Evolutionary conservation across 2,329 filamentous ascomycete genomes (phyloP), one percentile per base, ranked within the genome.

Genomic region (Verticillium tricorpus): DNA sequence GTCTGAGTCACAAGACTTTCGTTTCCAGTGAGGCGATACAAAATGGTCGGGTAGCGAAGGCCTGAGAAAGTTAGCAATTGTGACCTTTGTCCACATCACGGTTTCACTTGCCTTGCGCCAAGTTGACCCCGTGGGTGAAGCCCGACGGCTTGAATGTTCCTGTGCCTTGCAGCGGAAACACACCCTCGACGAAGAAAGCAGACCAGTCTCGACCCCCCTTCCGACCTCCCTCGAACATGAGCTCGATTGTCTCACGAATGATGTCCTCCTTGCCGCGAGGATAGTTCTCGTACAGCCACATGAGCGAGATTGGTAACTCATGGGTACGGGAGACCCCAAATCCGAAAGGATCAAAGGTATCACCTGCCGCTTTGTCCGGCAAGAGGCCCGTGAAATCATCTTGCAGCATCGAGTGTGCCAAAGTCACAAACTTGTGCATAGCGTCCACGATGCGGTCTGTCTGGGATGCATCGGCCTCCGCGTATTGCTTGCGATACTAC

Each of bases 331-430:
- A 72, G 31, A 65, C 69, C 37, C 76, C 76, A 70, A 68, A 71
- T 55, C 69, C 72, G 66, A 65, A 69, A 60, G 67, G 66, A 60
- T 79, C 75, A 31, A 82, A 77, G 14, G 74, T 68, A 61, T 81
- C 77, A 2, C 76, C 76, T 5, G 12, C 37, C 2, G 37, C 3
- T 1, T 72, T 67, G 34, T 80, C 78, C 58, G 74, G 74, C 17
- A 82, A 70, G 60, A 83, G 78, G 0, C 85, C 85, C 1, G 77
- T 78, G 55, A 79, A 80, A 65, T 85, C 78, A 61, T 85, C 70
- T 60, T 75, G 72, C 19, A 88, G 75, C 84, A 88, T 88, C 35
- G 69, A 70, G 64, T 86, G 77, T 67, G 80, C 79, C 3, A 87
- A 70, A 4, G 71, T 67, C 40, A 82, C 71, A 65, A 84, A 87